A percentile compares a stretch with the other conserved stretches of the same genome.
Evolutionary conservation across 306 rosid genomes (phyloP).

Genomic region (Medicago lupulina): DNA sequence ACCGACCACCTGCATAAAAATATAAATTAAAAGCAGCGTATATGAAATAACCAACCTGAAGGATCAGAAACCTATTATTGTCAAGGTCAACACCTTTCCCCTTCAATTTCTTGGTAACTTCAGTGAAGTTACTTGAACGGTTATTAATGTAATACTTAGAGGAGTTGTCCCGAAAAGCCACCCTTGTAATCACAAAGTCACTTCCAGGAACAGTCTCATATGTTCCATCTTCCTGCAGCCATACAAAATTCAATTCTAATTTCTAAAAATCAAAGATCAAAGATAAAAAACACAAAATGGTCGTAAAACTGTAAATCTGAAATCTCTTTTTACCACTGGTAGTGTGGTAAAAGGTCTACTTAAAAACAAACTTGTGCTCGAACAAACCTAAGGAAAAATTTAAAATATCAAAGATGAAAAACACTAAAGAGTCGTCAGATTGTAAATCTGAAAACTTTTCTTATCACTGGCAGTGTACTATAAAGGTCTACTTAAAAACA

Average conservation of each 20-base stretch:
- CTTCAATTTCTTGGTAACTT: constrained; percentile 92
- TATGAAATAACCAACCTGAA: constrained; percentile 66
- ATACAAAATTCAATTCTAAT: constrained; percentile 4
- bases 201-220: constrained; percentile 83
- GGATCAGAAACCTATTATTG: constrained; percentile 92
- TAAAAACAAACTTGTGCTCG: neutral
- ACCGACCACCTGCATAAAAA: neutral
- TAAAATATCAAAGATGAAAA: too few species aligned
- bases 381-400: neutral
- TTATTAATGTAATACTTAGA: constrained; percentile 89
- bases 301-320: neutral
- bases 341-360: neutral
- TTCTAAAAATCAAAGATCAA: neutral
- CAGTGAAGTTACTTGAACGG: constrained; percentile 85
- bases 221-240: constrained; percentile 72
- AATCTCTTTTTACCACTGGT: constrained; percentile 4
- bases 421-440: too few species aligned
- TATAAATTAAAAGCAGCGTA: neutral
- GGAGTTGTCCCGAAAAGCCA: constrained; percentile 90
- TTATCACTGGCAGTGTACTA: neutral
- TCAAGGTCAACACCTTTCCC: constrained; percentile 98
- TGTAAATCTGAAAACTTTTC: too few species aligned
- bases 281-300: neutral
- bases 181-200: constrained; percentile 84
- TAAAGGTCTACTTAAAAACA: neutral